Conservation (phyloP, 371 early-diverging fungal genomes). For the Conidiobolus coronatus region DNA sequence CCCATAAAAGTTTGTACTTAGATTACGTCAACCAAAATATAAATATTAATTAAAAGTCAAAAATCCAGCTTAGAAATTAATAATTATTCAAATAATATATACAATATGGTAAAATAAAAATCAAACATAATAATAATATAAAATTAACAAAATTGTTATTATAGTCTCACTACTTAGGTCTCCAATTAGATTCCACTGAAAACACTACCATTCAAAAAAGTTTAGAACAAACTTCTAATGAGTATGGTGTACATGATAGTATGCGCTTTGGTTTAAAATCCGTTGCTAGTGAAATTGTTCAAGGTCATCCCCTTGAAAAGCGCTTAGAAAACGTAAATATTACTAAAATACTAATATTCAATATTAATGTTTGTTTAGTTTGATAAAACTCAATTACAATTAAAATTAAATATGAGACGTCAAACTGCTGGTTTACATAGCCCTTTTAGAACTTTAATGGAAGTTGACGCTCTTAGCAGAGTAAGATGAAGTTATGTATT, state of each 20-base stretch:
- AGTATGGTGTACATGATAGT: slow-evolving; percentile 62
- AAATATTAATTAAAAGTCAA: too few relatives aligned
- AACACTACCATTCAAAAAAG: not conserved
- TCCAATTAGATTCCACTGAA: too few relatives aligned
- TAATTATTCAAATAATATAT: too few relatives aligned
- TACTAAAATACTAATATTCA: not conserved
- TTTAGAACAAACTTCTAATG: slow-evolving; percentile 19
- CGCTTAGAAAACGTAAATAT: slow-evolving; percentile 31
- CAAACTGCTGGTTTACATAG: slow-evolving; percentile 66
- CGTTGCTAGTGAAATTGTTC: slow-evolving; percentile 36
- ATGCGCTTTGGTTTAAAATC: slow-evolving; percentile 56
- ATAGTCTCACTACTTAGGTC: too few relatives aligned
- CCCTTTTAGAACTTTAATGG: slow-evolving; percentile 80
- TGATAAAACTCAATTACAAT: slow-evolving; percentile 56
- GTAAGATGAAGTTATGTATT: slow-evolving; percentile 15
- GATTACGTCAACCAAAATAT: too few relatives aligned
- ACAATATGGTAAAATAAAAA: too few relatives aligned
- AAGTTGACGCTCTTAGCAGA: slow-evolving; percentile 39
- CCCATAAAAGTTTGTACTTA: too few relatives aligned
- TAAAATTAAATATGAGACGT: slow-evolving; percentile 56
- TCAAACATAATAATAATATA: too few relatives aligned
- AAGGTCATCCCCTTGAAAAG: slow-evolving; percentile 59
- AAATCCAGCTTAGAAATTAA: too few relatives aligned
- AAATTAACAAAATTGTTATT: too few relatives aligned
- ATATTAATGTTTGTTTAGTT: slow-evolving; percentile 22